phyloP scores from a whole-genome alignment of 2,329 filamentous ascomycete genomes.

The Talaromyces funiculosus region DNA sequence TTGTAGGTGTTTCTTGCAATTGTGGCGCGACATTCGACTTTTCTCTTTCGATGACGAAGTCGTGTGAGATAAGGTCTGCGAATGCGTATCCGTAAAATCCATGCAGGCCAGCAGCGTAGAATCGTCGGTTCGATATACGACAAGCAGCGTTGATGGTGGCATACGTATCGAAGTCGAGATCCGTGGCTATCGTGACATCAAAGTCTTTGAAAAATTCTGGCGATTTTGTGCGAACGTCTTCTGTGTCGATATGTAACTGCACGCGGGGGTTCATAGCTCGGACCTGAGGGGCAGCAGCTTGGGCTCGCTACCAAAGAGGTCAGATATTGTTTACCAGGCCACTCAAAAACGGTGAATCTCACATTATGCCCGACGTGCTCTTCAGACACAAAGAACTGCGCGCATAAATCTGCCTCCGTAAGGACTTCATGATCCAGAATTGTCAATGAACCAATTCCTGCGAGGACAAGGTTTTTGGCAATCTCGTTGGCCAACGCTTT shows the following conservation, averaged over 20 bases:
- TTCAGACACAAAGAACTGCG: constrained; percentile 76
- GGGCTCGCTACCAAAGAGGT: constrained; percentile 55
- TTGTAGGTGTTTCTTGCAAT: constrained; percentile 69
- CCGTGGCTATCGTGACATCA: constrained; percentile 84
- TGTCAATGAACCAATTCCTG: constrained; percentile 84
- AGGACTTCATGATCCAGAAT: constrained; percentile 74
- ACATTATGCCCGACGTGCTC: constrained; percentile 69
- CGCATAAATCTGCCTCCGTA: constrained; percentile 71
- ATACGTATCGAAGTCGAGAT: constrained; percentile 69
- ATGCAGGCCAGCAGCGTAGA: constrained; percentile 83
- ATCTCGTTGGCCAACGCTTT: constrained; percentile 88
- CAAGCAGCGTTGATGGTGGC: constrained; percentile 80
- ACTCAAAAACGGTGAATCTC: constrained; percentile 16
- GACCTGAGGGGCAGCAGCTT: constrained; percentile 71
- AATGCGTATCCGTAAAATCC: constrained; percentile 95
- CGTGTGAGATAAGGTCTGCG: constrained; percentile 82
- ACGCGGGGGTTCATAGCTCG: constrained; percentile 88
- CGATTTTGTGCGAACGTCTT: constrained; percentile 61
- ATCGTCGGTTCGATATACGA: constrained; percentile 68
- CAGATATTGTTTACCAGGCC: not conserved
- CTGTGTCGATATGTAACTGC: constrained; percentile 63
- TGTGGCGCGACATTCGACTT: constrained; percentile 64
- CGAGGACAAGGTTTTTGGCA: constrained; percentile 93
- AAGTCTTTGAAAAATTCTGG: constrained; percentile 72
- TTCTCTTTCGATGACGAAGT: constrained; percentile 81